A percentile compares a stretch with the other conserved stretches of the same genome.
phyloP scores from a whole-genome alignment of 257 asterid species.

The Jasminum sambac region DNA sequence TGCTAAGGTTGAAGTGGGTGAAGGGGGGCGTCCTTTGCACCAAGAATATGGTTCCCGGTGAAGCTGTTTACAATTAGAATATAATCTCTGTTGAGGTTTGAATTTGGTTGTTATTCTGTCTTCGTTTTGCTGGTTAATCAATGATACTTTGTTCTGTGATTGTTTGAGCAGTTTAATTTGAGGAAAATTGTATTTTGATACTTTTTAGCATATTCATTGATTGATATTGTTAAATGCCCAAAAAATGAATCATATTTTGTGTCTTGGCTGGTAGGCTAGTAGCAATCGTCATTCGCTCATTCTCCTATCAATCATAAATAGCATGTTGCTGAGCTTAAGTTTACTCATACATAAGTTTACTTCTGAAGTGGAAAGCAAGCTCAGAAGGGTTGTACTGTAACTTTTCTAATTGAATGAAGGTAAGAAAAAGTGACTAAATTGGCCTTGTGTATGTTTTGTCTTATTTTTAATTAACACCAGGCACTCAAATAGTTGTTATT shows the following conservation, averaged over 20 bases:
- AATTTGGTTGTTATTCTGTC: not conserved
- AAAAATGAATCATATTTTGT: not conserved
- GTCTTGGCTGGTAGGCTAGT: not conserved
- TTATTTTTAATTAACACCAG: not conserved
- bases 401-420: not conserved
- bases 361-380: too few species aligned
- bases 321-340: not conserved
- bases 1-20: too few species aligned
- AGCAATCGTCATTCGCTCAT: not conserved
- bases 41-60: conserved; percentile 95
- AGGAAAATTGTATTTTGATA: not conserved
- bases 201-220: not conserved
- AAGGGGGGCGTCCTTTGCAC: too few species aligned
- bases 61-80: conserved; percentile 89
- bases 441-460: not conserved
- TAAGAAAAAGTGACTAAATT: not conserved
- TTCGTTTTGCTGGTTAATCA: not conserved
- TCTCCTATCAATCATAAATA: not conserved
- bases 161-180: not conserved
- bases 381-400: too few species aligned
- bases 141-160: not conserved
- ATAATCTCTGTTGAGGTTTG: conserved; percentile 82
- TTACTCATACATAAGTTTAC: not conserved
- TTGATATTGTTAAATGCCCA: not conserved
- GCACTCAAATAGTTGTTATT: not conserved